Evolutionary conservation across 371 early-diverging fungal genomes (phyloP).

Genomic region (Apophysomyces elegans): DNA sequence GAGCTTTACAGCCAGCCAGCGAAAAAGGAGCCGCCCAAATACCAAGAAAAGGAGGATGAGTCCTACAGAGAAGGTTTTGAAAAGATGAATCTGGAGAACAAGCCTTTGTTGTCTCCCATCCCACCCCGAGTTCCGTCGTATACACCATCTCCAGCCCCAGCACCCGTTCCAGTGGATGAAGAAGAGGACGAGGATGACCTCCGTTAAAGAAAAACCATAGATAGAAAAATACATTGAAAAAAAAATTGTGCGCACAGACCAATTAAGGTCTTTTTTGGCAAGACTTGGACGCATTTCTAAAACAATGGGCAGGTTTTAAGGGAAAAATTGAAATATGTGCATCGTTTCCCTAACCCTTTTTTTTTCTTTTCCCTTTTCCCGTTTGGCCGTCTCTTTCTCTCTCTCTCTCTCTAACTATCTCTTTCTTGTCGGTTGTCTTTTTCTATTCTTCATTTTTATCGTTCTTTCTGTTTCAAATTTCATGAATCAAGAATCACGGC

Average conservation of each 20-base stretch:
- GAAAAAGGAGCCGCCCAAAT: conserved; percentile 4
- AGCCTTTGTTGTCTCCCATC: not conserved
- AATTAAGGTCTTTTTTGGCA: not conserved
- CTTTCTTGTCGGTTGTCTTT: not conserved
- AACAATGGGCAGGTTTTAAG: conserved; percentile 4
- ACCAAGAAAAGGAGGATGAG: conserved; percentile 1
- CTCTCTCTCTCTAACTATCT: not conserved
- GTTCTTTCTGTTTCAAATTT: not conserved
- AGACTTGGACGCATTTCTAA: not conserved
- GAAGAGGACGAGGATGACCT: conserved; percentile 2
- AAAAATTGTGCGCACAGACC: not conserved
- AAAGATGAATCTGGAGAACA: not conserved
- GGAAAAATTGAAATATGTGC: conserved; percentile 10
- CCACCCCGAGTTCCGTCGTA: not conserved
- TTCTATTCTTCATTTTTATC: not conserved
- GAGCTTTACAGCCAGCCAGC: conserved; percentile 23
- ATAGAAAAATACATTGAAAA: not conserved
- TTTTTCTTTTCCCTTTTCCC: not conserved
- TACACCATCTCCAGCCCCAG: not conserved
- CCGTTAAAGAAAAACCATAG: not conserved
- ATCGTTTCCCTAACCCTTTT: not conserved
- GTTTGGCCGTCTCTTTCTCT: not conserved
- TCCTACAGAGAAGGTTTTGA: not conserved
- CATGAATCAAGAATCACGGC: not conserved
- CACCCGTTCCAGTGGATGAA: not conserved